These are phyloP conservation scores for Saccharomyces hybrid DNA, from an alignment of 1,139 yeast genomes.

Conservation along the genomic window DNA sequence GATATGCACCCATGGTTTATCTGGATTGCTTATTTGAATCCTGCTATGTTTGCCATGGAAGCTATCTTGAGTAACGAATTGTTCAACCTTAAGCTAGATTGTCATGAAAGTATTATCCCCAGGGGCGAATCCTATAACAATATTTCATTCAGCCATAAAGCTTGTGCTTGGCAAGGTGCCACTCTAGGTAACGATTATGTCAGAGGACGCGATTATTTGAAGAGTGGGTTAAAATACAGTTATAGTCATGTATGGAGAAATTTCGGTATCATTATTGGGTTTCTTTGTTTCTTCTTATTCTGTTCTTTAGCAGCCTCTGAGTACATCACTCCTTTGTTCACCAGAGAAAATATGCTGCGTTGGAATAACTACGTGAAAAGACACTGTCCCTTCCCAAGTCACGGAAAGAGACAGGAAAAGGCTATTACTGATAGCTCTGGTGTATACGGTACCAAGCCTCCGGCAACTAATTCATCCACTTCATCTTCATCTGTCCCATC, in stretches of 20 bases:
- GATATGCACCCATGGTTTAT: slow-evolving; percentile 52
- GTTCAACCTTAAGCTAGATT: slow-evolving; percentile 29
- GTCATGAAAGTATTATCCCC: slow-evolving; percentile 38
- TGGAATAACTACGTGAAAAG: slow-evolving; percentile 5
- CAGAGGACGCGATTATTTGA: slow-evolving; percentile 32
- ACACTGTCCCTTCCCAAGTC: slow-evolving; percentile 4
- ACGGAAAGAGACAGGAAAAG: not conserved
- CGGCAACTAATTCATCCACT: slow-evolving; percentile 1
- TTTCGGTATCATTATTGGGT: slow-evolving; percentile 36
- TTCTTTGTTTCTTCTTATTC: slow-evolving; percentile 30
- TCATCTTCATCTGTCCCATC: slow-evolving; percentile 10
- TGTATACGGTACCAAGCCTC: not conserved
- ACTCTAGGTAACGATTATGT: slow-evolving; percentile 24
- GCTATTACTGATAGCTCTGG: not conserved
- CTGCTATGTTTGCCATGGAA: slow-evolving; percentile 45
- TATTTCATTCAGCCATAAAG: slow-evolving; percentile 32
- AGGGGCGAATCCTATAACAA: slow-evolving; percentile 34
- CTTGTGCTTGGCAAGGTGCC: slow-evolving; percentile 36
- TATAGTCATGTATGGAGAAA: slow-evolving; percentile 40
- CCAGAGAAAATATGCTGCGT: slow-evolving; percentile 18
- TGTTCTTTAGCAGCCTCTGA: slow-evolving; percentile 31
- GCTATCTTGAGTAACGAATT: slow-evolving; percentile 43
- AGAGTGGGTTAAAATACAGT: slow-evolving; percentile 30
- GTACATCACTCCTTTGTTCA: slow-evolving; percentile 27
- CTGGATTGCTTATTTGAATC: slow-evolving; percentile 50